Evolutionary conservation across 257 asterid genomes (phyloP).

Genomic region (Fraxinus quadrangulata): DNA sequence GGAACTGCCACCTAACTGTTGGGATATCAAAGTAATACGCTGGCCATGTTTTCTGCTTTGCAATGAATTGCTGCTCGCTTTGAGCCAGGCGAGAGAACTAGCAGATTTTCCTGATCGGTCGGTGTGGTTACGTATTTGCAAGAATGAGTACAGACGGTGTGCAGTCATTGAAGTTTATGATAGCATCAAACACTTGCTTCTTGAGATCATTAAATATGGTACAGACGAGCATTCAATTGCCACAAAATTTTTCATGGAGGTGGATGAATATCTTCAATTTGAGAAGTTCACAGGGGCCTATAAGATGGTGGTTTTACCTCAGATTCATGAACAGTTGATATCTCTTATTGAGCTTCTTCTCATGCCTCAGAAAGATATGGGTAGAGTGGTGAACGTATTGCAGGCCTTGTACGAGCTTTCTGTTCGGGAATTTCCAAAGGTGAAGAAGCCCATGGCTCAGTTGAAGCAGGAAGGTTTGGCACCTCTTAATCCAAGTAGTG

Average conservation of each 20-base stretch:
- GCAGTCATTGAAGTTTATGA: constrained; percentile 89
- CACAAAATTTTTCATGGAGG: constrained; percentile 57
- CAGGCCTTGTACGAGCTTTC: constrained; percentile 87
- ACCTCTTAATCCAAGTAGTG: constrained; percentile 35
- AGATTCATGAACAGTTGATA: constrained; percentile 56
- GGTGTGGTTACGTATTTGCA: constrained; percentile 81
- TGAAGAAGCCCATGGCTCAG: constrained; percentile 58
- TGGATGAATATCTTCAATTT: constrained; percentile 45
- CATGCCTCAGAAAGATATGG: constrained; percentile 48
- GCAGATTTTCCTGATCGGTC: constrained; percentile 57
- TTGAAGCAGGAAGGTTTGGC: constrained; percentile 74
- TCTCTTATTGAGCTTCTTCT: constrained; percentile 65
- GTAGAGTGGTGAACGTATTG: constrained; percentile 60
- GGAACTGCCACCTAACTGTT: constrained; percentile 89
- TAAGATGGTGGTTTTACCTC: constrained; percentile 53
- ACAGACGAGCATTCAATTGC: constrained; percentile 72
- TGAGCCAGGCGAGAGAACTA: constrained; percentile 71
- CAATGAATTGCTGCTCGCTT: constrained; percentile 81
- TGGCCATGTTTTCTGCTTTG: constrained; percentile 91
- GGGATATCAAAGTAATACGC: constrained; percentile 88
- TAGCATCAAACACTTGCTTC: constrained; percentile 73
- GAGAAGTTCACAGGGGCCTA: constrained; percentile 68
- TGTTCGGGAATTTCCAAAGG: constrained; percentile 64
- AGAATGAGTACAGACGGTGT: constrained; percentile 82
- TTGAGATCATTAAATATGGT: constrained; percentile 59